Conservation (phyloP, 305 asterid genomes). For the Rubia peregrina region DNA sequence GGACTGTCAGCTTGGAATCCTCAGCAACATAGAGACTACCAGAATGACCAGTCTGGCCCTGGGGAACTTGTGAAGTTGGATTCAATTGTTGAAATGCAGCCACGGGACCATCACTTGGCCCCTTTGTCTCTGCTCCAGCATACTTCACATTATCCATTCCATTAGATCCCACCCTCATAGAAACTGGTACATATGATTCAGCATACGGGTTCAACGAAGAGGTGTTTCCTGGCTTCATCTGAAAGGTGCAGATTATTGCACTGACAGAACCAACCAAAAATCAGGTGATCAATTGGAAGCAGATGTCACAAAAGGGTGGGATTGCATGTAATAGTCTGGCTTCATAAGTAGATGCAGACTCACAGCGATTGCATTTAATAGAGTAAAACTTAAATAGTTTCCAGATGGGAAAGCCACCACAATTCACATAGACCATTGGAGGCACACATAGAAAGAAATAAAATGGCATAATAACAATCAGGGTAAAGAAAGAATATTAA, state of each 20-base stretch:
- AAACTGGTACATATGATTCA: constrained; percentile 65
- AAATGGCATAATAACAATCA: not conserved
- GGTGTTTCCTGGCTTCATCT: constrained; percentile 53
- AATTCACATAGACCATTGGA: not conserved
- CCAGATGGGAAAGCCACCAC: not conserved
- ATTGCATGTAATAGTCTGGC: too few species aligned
- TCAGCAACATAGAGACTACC: constrained; percentile 29
- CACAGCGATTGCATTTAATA: not conserved
- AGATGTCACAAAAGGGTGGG: not conserved
- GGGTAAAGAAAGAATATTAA: not conserved
- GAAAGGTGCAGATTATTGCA: constrained; percentile 27
- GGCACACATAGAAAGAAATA: not conserved
- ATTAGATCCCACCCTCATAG: constrained; percentile 42
- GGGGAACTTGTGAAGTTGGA: constrained; percentile 30
- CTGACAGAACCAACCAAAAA: constrained; percentile 10
- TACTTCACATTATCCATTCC: constrained; percentile 27
- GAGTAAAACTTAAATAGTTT: not conserved
- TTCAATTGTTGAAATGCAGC: constrained; percentile 28
- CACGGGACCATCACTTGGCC: constrained; percentile 35
- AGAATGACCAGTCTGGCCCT: constrained; percentile 20
- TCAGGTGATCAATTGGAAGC: not conserved
- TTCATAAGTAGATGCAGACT: not conserved
- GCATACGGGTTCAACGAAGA: constrained; percentile 79
- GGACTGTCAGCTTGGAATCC: constrained; percentile 24
- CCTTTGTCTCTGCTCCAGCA: constrained; percentile 22